phyloP scores from a whole-genome alignment of 768 basidiomycete species.

The Suillus spraguei region DNA sequence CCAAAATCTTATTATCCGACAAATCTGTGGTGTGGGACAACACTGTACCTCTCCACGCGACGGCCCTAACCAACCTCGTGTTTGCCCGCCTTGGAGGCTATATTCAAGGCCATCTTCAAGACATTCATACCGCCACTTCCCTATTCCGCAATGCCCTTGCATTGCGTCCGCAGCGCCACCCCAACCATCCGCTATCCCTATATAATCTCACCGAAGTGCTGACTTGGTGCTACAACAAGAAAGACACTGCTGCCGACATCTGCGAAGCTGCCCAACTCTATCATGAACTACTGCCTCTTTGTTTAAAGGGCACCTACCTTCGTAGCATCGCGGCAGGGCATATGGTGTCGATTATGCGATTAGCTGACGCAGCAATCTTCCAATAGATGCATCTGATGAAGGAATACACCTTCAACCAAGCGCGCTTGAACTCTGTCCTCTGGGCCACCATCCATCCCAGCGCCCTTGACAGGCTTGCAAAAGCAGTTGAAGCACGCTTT shows the following conservation, averaged over 20 bases:
- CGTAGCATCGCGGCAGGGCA: not conserved
- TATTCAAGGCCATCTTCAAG: not conserved
- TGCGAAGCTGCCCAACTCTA: not conserved
- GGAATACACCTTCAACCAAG: not conserved
- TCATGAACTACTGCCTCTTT: not conserved
- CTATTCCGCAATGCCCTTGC: not conserved
- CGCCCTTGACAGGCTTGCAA: too few relatives aligned
- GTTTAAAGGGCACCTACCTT: not conserved
- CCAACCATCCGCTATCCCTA: not conserved
- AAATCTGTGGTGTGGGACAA: too few relatives aligned
- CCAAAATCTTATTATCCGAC: too few relatives aligned
- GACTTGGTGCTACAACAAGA: not conserved
- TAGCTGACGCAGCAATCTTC: not conserved
- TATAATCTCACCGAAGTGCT: not conserved
- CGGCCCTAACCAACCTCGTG: not conserved
- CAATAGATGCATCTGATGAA: not conserved
- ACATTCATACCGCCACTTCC: not conserved
- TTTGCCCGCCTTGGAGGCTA: not conserved
- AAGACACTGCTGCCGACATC: not conserved
- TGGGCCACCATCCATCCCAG: not conserved
- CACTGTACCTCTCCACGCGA: not conserved
- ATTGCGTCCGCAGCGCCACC: not conserved
- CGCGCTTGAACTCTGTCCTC: not conserved
- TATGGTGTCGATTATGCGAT: not conserved
- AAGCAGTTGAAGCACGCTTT: too few relatives aligned